Evolutionary conservation across 257 asterid species (phyloP).

Genomic region (Solanum pennellii): DNA sequence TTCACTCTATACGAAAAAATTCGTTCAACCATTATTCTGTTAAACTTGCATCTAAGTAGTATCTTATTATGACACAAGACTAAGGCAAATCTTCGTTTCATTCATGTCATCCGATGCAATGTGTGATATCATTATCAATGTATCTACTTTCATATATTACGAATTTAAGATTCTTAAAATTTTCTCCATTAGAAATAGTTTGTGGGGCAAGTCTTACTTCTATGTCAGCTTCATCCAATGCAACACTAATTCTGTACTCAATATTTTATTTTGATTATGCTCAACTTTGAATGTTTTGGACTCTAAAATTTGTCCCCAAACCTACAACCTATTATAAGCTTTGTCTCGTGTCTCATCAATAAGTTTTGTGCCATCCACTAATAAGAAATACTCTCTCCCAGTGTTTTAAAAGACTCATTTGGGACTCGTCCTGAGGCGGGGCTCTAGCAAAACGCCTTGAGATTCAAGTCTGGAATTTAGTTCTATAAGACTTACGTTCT

Average conservation of each 20-base stretch:
- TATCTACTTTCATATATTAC: rapidly evolving
- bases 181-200: not conserved
- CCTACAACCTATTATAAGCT: not conserved
- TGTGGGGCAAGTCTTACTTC: not conserved
- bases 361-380: too few relatives aligned
- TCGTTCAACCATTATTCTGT: rapidly evolving
- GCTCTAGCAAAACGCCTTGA: too few relatives aligned
- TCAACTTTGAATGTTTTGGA: not conserved
- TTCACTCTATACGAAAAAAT: too few relatives aligned
- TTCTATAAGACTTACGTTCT: too few relatives aligned
- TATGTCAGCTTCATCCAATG: not conserved
- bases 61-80: not conserved
- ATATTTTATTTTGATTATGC: not conserved
- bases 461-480: too few relatives aligned
- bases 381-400: too few relatives aligned
- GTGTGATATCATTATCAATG: too few relatives aligned
- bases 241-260: not conserved
- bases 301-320: not conserved
- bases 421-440: too few relatives aligned
- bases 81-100: not conserved
- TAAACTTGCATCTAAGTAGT: rapidly evolving
- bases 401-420: too few relatives aligned
- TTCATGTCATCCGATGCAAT: too few relatives aligned
- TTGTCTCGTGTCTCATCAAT: not conserved
- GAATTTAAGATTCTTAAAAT: not conserved